Conservation (phyloP, 495 filamentous ascomycete species). For the Neurospora sublineolata region DNA sequence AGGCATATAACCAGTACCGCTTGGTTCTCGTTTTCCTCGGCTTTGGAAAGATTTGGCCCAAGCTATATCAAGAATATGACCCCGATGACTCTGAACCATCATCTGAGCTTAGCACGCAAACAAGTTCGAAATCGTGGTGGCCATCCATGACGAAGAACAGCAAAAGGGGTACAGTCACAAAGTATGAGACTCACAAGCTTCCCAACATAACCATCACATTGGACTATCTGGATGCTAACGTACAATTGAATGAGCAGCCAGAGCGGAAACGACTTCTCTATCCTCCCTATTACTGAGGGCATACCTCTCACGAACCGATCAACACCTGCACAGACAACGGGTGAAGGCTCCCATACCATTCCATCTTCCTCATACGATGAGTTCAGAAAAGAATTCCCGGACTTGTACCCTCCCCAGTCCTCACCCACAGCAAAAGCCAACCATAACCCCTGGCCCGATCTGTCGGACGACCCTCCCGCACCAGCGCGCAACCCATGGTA, state of each 20-base stretch:
- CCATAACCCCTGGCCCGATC: slow-evolving; percentile 16
- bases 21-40: slow-evolving; percentile 38
- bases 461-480: background rate
- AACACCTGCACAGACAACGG: background rate
- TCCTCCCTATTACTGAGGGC: slow-evolving; percentile 8
- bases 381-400: background rate
- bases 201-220: background rate
- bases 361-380: background rate
- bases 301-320: background rate
- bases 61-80: slow-evolving; percentile 20
- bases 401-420: background rate
- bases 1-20: slow-evolving; percentile 65
- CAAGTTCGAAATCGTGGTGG: slow-evolving; percentile 4
- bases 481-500: background rate
- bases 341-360: background rate
- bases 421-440: background rate
- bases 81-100: slow-evolving; percentile 1
- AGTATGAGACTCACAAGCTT: background rate
- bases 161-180: background rate
- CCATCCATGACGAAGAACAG: background rate
- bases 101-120: background rate
- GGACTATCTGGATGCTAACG: background rate
- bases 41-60: slow-evolving; percentile 38
- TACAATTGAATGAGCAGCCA: background rate
- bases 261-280: slow-evolving; percentile 5